Base-by-base conservation (phyloP, 129 eudicot species). In the Calendula officinalis region DNA sequence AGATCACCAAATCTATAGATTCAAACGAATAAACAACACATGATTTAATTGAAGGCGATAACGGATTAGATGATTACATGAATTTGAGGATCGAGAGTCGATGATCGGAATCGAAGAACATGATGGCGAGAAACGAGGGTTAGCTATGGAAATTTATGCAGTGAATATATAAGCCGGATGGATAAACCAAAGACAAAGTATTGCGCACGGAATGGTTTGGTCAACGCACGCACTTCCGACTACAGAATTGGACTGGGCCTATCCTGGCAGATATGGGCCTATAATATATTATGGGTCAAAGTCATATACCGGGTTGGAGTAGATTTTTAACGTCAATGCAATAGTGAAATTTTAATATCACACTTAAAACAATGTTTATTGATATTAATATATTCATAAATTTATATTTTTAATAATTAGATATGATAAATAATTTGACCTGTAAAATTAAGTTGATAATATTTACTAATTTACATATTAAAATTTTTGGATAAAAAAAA, bases 41-140 rank as follows among this genome's bases (percentile, higher is more conserved):
- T 57, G 55, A 49, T 61, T 62, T 8, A 68, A 58, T 12, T 17
- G 60, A 10, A 15, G 49, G 66, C 11, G 15, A 53, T 4, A 14
- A 13, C 10, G 42, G 27, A 45, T 6, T 51, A 56, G 67, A 5
- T 6, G 56, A 34, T 69, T 46, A 68, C 32, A 39, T 73, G 47
- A 48, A 66, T 57, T 47, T 56, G 72, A 50, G 81, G 69, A 75
- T 71, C 57, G 70, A 56, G 22, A 54, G 37, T 35, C 44, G 70
- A 75, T 58, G 80, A 72, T 72, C 75, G 78, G 75, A 22, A 62
- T 60, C 66, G 74, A 66, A 59, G 62, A 60, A 72, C 77, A 75
- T 75, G 78, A 59, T 48, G 45, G 71, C 40, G 73, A 68, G 3
- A 74, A 55, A 12, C 17, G 10, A 62, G 58, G 65, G 42, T 62